Percentiles rank a stretch among this genome's conserved stretches.
These are phyloP conservation scores for Phlegmacium glaucopus DNA, from an alignment of 768 basidiomycete genomes.

Conservation along the genomic window DNA sequence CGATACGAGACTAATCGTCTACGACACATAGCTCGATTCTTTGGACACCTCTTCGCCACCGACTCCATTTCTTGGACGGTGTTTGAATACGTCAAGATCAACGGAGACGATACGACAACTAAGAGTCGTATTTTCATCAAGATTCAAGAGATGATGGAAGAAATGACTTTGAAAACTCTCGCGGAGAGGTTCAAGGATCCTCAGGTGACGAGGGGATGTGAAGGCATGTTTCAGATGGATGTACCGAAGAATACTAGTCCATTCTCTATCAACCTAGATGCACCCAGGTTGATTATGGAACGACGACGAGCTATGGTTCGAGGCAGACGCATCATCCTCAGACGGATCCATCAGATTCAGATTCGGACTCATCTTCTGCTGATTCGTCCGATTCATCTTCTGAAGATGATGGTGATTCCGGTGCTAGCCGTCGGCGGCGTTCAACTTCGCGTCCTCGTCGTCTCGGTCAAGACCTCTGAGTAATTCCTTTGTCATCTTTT, in stretches of 20 bases:
- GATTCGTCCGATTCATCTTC: conserved; percentile 28
- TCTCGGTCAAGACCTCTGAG: conserved; percentile 4
- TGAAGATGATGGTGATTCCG: conserved; percentile 12
- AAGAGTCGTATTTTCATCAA: conserved; percentile 97
- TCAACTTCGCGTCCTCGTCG: conserved; percentile 22
- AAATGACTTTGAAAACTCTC: conserved; percentile 84
- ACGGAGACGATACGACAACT: conserved; percentile 96
- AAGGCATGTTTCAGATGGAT: conserved; percentile 92
- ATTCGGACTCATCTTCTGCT: conserved; percentile 29
- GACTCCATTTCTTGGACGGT: conserved; percentile 91
- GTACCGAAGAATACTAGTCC: conserved; percentile 90
- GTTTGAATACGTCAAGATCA: conserved; percentile 83
- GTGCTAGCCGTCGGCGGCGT: conserved; percentile 16
- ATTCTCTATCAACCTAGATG: conserved; percentile 53
- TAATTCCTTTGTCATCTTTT: no score
- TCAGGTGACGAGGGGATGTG: conserved; percentile 68
- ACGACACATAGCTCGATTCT: conserved; percentile 95
- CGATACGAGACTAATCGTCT: conserved; percentile 98
- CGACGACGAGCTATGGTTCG: conserved; percentile 86
- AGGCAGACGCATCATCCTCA: conserved; percentile 54
- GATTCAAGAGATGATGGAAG: conserved; percentile 93
- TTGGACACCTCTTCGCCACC: conserved; percentile 84
- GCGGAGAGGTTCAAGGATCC: conserved; percentile 89
- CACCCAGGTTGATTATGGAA: conserved; percentile 90
- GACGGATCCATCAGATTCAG: conserved; percentile 18